These are phyloP conservation scores for Groenewaldozyma auringiensis DNA, from an alignment of 1,139 yeast genomes.

Conservation along the genomic window DNA sequence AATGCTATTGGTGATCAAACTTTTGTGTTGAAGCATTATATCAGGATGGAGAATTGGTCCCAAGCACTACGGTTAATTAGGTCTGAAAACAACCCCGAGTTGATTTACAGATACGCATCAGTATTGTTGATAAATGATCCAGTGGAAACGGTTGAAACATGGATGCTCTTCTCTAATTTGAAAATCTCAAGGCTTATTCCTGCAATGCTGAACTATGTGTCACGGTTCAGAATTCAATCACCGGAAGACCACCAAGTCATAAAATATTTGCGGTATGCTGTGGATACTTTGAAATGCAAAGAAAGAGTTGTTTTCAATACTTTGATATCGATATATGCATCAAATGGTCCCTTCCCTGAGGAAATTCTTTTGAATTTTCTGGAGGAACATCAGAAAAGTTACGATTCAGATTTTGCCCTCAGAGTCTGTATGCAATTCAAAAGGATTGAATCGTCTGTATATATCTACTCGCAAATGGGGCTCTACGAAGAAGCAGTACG, in stretches of 20 bases:
- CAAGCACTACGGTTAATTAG: constrained; percentile 59
- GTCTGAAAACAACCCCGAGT: constrained; percentile 40
- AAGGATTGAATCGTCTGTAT: constrained; percentile 58
- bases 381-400: constrained; percentile 34
- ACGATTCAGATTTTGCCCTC: constrained; percentile 67
- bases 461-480: constrained; percentile 57
- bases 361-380: constrained; percentile 44
- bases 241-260: constrained; percentile 50
- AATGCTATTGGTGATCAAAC: constrained; percentile 59
- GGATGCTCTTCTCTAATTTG: constrained; percentile 54
- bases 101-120: constrained; percentile 61
- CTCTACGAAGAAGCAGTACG: constrained; percentile 75
- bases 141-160: constrained; percentile 60
- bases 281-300: constrained; percentile 43
- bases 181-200: constrained; percentile 64
- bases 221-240: constrained; percentile 26
- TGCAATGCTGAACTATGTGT: constrained; percentile 61
- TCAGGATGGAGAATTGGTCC: constrained; percentile 63
- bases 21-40: constrained; percentile 61
- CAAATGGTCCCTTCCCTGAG: constrained; percentile 41
- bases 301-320: constrained; percentile 61
- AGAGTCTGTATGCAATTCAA: constrained; percentile 60
- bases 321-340: constrained; percentile 61
- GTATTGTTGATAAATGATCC: constrained; percentile 65
- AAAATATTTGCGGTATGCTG: constrained; percentile 53